Base-by-base conservation (phyloP, 2,329 filamentous ascomycete species). In the Diaporthe capsici region DNA sequence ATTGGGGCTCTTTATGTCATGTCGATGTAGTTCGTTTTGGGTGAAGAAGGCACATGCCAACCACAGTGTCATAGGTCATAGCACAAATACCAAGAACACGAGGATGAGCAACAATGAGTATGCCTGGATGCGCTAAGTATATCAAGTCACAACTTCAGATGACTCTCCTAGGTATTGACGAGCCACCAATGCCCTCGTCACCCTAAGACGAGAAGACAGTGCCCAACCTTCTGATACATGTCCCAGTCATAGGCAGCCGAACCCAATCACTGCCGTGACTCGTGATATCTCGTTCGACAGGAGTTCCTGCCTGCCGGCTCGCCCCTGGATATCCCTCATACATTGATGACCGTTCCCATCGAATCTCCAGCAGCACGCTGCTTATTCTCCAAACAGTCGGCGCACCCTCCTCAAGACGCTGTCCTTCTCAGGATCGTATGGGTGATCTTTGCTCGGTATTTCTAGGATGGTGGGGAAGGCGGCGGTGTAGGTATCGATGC, bases 371-470 rank as follows among this genome's bases (percentile, higher is more conserved):
- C 34, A 39, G 10, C 20, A 25, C 22, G 4, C 7, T 17, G 0
- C 15, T 83, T 91, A 96, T 87, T 96, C 91, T 80, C 91, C 91
- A 86, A 93, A 93, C 74, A 92, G 79, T 76, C 90, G 87, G 77
- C 90, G 87, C 61, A 99, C 97, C 79, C 97, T 91, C 86, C 96
- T 94, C 86, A 99, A 85, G 58, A 99, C 96, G 82, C 96, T 98
- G 85, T 99, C 97, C 88, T 99, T 99, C 86, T 99, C 97, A 0
- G 97, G 97, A 81, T 99, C 96, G 83, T 99, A 99, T 2, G 97
- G 97, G 84, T 99, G 97, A 84, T 99, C 97, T 89, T 99, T 99
- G 87, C 95, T 98, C 34, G 97, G 97, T 77, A 99, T 98, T 85
- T 99, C 97, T 75, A 99, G 92, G 73, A 99, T 90, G 31, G 95